Evolutionary conservation across 768 basidiomycete genomes (phyloP), one percentile per base, ranked within the genome.

Genomic region (Phylloporus sp.): DNA sequence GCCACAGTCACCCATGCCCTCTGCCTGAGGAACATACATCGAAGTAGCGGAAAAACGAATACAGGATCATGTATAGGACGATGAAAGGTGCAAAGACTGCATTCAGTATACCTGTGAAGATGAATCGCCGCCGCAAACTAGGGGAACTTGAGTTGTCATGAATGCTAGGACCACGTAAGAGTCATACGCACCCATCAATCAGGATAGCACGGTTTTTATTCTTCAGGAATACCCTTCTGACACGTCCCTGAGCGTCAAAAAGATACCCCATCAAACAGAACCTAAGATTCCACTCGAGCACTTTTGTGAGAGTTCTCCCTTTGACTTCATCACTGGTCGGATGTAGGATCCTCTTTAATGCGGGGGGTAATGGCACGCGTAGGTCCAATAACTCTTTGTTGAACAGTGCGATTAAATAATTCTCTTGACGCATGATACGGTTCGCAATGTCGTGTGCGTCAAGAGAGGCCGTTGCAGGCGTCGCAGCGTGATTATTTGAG

Each of bases 21-120:
- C 22, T 16, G n/a, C 29, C 29, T 11, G 35, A 35, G 6, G 18
- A 12, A 68, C 83, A 46, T 43, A 93, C 97, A 78, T 99, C 97
- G 55, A 99, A 99, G 68, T 99, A 99, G 4, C 95, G 89, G 78
- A 99, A 99, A 79, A 99, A 99, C 1, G 94, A 98, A 67, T 97
- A 99, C 85, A 98, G 91, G 35, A 98, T 71, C 38, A 97, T 81
- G 69, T 99, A 99, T 16, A 95, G 73, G 28, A 98, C 90, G 62
- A 99, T 98, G 72, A 98, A 95, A 0, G 97, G 97, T 1, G 90
- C 91, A 58, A 98, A 95, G 10, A 94, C 82, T 3, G 91, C 94
- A 59, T 99, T 99, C 49, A 99, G 67, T 47, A 97, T 83, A 12
- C 93, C 97, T 90, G 98, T 95, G 68, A 99, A 95, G 54, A 97